Evolutionary conservation across 495 filamentous ascomycete species (phyloP), one percentile per base, ranked within the genome.

Genomic region (Aspergillus heteromorphus): DNA sequence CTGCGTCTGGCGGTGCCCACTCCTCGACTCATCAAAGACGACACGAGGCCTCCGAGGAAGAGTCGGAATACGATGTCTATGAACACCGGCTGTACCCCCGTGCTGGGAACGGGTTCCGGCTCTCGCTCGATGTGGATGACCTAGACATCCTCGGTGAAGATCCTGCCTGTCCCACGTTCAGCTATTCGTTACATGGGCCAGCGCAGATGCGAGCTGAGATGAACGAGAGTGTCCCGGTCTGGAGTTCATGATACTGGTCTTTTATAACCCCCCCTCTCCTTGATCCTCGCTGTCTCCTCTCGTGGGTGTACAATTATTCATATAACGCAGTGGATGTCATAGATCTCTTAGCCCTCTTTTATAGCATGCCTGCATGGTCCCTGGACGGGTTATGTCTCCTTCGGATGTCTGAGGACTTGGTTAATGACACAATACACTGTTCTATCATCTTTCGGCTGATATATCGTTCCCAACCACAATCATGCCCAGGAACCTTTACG

Each of bases 31-130:
- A 42, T 19, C 53, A 43, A 25, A 51, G 21, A 38, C 38, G 53
- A 20, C 51, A 60, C 13, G 52, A 57, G 21, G 51, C 49, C 2
- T 60, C 57, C 21, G 66, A 64, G 10, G 65, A 65, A 0, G 67
- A 71, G 0, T 67, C 67, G 8, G 73, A 73, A 45, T 65, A 69
- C 13, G 68, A 73, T 45, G 55, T 72, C 29, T 65, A 71, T 18
- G 77, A 80, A 34, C 81, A 80, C 40, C 74, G 83, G 18, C 70
- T 84, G 8, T 89, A 89, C 72, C 86, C 88, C 1, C 80, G 81
- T 58, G 70, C 83, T 13, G 87, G 86, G 2, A 79, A 79, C 55
- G 78, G 77, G 6, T 67, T 79, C 21, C 49, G 56, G 6, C 62
- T 74, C 1, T 60, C 75, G 6, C 48, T 56, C 6, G 60, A 68